phyloP scores from a whole-genome alignment of 1,284 basidiomycete genomes.

The Microbotryum intermedium region DNA sequence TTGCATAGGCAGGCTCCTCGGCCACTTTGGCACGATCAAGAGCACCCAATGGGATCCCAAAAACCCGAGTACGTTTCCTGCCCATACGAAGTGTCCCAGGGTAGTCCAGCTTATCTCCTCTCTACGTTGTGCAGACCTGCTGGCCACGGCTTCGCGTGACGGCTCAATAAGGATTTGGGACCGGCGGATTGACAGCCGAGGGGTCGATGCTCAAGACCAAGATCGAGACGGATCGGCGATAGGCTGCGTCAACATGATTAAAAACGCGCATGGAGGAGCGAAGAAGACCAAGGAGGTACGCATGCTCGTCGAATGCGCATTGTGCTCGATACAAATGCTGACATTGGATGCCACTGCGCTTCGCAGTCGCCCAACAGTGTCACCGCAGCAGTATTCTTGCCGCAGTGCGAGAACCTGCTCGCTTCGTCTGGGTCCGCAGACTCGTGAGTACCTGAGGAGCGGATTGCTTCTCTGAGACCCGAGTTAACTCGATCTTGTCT shows the following conservation, averaged over 20 bases:
- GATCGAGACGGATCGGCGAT: constrained; percentile 1
- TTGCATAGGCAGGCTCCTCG: constrained; percentile 18
- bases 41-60: constrained; percentile 30
- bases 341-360: neutral
- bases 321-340: neutral
- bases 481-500: neutral
- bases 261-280: constrained; percentile 28
- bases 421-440: constrained; percentile 32
- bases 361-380: constrained; percentile 27
- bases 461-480: neutral
- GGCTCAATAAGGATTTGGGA: constrained; percentile 34
- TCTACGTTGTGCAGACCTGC: constrained; percentile 14
- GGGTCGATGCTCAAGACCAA: neutral
- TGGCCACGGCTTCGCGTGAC: constrained; percentile 34
- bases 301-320: neutral
- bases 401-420: constrained; percentile 29
- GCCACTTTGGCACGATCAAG: constrained; percentile 32
- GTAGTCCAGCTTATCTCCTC: neutral
- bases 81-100: neutral
- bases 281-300: constrained; percentile 16
- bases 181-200: constrained; percentile 17
- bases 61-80: constrained; percentile 19
- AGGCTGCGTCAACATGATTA: constrained; percentile 28
- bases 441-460: constrained; percentile 8
- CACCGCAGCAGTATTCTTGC: constrained; percentile 28